Evolutionary conservation across 2,329 filamentous ascomycete genomes (phyloP), one percentile per base, ranked within the genome.

Genomic region (Cercospora sp.): DNA sequence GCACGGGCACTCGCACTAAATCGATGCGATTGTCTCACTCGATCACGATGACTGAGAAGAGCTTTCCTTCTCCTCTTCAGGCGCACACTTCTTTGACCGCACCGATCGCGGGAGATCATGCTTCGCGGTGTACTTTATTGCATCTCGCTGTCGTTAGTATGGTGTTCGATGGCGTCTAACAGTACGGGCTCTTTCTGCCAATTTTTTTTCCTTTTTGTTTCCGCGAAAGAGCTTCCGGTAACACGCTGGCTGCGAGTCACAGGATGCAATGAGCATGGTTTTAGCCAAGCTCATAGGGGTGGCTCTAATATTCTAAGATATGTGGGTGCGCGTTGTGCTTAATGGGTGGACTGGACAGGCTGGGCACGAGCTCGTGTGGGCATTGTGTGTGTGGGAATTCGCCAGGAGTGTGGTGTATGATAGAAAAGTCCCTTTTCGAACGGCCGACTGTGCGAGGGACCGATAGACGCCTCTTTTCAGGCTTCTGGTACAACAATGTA

Each of bases 1-100:
- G 2, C 71, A 73, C 61, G 61, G 61, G 9, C 69, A 71, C 53
- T 65, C 67, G 45, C 71, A 72, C 53, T 72, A 69, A 58, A 7
- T 7, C 3, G 21, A 13, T 12, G 5, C 3, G 5, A 26, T 1
- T 24, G 45, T 21, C 5, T 51, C 45, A 51, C 10, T 26, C 12
- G 10, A 51, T 26, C 12, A 12, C 2, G 21, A 6, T 26, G 1
- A 26, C 3, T 26, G 45, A 8, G 16, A 6, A 40, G 6, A 40
- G 16, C 16, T 51, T 4, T 3, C 3, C 10, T 16, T 24, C 4
- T 51, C 9, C 45, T 51, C 45, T 51, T 51, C 21, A 7, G 45
- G 6, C 45, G 7, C 7, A 16, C 10, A 1, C 2, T 3, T 51
- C 18, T 24, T 12, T 24, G 45, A 24, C 21, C 3, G 45, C 45